Base-by-base conservation (phyloP, 176 grass and related monocot species). In the Eleusine coracana region DNA sequence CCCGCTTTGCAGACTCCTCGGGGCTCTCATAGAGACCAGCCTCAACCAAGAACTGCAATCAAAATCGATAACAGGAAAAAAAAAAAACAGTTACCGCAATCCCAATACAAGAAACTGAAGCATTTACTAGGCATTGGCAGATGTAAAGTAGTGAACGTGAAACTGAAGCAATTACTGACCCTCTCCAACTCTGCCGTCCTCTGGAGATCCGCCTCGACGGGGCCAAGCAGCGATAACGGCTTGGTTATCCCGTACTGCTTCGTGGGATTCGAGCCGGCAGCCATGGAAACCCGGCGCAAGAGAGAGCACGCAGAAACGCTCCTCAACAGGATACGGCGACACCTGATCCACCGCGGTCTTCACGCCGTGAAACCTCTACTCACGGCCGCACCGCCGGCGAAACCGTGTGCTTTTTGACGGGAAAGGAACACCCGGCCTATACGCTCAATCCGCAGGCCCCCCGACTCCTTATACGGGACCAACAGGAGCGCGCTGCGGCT, bases 191-290 rank as follows among this genome's bases (percentile, higher is more conserved):
- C 93, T 9, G 2, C 51, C 0, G 93, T 96, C 76, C 80, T 89
- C 59, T 87, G 87, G 46, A 85, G 74, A 76, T 99, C 96, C 5
- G 73, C 85, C 23, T 96, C 88, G 25, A 60, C 49, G 14, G 96
- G 96, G 16, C 87, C 91, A 34, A 88, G 80, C 64, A 85, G 36
- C 18, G 96, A 99, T 64, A 96, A 74, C 1, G 89, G 91, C 56
- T 88, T 91, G 28, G 91, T 97, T 77, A 93, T 91, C 25, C 89
- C 94, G 28, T 87, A 91, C 74, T 93, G 89, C 59, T 61, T 91
- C 58, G 78, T 73, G 25, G 73, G 15, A 31, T 78, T 78, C 49
- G 83, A 77, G 66, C 14, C 75, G 45, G 5, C 63, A 60, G 85
- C 61, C 92, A 95, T 95, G 42, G 27, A 45, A 18, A 23, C 49